These are phyloP conservation scores for Kodamaea jinghongensis DNA, from an alignment of 805 yeast species.

Conservation along the genomic window DNA sequence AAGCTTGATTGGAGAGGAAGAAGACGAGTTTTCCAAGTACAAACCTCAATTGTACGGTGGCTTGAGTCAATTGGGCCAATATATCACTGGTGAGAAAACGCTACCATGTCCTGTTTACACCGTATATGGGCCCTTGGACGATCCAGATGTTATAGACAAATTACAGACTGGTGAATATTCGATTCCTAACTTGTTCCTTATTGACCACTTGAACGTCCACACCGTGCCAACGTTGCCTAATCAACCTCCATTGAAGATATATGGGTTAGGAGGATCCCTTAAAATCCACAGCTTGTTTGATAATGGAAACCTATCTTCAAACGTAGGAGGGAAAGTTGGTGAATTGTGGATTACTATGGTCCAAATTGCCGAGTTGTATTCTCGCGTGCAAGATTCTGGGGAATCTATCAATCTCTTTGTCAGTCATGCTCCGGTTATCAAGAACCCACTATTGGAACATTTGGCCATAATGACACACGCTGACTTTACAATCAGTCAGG, in stretches of 20 bases:
- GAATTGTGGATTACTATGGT: constrained; percentile 71
- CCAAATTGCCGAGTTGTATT: constrained; percentile 62
- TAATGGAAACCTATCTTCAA: constrained; percentile 20
- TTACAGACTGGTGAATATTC: constrained; percentile 52
- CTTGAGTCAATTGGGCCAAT: constrained; percentile 20
- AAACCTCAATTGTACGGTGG: constrained; percentile 2
- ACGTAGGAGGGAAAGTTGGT: constrained; percentile 40
- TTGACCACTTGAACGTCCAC: constrained; percentile 56
- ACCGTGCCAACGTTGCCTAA: constrained; percentile 43
- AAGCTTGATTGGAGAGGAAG: constrained; percentile 10
- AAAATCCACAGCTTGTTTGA: constrained; percentile 67
- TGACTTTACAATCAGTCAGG: constrained; percentile 71
- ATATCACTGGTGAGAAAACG: constrained; percentile 34
- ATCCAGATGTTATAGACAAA: constrained; percentile 61
- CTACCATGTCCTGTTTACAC: constrained; percentile 69
- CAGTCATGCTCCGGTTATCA: constrained; percentile 67
- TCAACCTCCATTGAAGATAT: constrained; percentile 46
- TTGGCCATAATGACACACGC: constrained; percentile 63
- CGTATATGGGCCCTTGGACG: constrained; percentile 75
- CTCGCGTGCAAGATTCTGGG: constrained; percentile 12
- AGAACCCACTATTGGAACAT: constrained; percentile 68
- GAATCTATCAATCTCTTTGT: constrained; percentile 52
- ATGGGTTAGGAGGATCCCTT: constrained; percentile 73
- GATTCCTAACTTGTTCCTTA: constrained; percentile 56
- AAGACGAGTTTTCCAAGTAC: constrained; percentile 11